Evolutionary conservation across 345 rosid genomes (phyloP).

Genomic region (Camelina neglecta): DNA sequence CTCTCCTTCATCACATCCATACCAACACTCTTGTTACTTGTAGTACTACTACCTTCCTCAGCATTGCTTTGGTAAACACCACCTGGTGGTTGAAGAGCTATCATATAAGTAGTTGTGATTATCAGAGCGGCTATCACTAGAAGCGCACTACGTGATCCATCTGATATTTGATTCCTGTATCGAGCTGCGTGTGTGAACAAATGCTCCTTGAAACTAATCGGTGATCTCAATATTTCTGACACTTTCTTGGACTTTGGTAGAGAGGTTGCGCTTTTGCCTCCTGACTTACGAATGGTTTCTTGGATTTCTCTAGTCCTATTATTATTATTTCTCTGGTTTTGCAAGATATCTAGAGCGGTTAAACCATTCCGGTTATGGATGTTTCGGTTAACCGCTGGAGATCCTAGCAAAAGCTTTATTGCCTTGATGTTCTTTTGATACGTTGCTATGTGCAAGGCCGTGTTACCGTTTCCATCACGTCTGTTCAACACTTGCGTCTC

Average conservation of each 20-base stretch:
- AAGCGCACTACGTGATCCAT: slow-evolving; percentile 24
- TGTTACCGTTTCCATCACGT: slow-evolving; percentile 43
- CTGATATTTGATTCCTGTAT: slow-evolving; percentile 11
- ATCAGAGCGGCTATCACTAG: slow-evolving; percentile 40
- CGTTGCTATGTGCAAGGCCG: slow-evolving; percentile 38
- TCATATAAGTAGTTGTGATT: slow-evolving; percentile 39
- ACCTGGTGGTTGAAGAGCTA: slow-evolving; percentile 33
- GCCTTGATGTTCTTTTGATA: slow-evolving; percentile 16
- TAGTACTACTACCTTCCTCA: neutral
- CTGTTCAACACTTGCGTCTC: slow-evolving; percentile 32
- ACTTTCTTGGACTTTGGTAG: neutral
- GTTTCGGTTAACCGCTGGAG: slow-evolving; percentile 9
- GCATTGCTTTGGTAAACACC: slow-evolving; percentile 33
- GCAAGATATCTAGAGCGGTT: slow-evolving; percentile 39
- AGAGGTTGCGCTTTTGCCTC: neutral
- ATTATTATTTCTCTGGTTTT: neutral
- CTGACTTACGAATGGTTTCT: neutral
- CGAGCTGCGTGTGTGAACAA: neutral
- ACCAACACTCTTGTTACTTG: neutral
- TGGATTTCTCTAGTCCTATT: slow-evolving; percentile 2
- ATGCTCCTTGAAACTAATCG: neutral
- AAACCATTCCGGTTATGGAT: slow-evolving; percentile 7
- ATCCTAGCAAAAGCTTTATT: slow-evolving; percentile 24
- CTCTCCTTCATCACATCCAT: slow-evolving; percentile 6
- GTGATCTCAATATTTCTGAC: neutral